A percentile compares a stretch with the other conserved stretches of the same genome.
phyloP scores from a whole-genome alignment of 75 land plant genomes.

The Sequoia sempervirens region DNA sequence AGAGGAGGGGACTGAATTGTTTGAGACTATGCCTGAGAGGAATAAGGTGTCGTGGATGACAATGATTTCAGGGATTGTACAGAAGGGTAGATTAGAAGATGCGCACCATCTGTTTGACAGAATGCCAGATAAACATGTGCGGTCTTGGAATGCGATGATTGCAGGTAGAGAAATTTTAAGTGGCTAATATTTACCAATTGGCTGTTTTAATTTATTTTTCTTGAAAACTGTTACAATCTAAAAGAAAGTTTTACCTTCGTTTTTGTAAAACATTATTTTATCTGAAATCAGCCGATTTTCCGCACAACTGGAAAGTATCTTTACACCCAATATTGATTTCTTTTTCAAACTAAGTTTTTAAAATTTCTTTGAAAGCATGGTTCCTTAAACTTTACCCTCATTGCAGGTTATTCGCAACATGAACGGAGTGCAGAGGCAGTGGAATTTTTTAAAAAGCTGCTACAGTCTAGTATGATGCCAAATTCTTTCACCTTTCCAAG shows the following conservation, averaged over 20 bases:
- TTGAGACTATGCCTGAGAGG: too few relatives aligned
- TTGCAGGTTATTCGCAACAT: constrained; percentile 13
- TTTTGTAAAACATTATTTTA: not conserved
- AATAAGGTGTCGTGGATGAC: too few relatives aligned
- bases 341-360: too few relatives aligned
- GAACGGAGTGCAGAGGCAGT: not conserved
- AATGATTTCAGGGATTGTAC: too few relatives aligned
- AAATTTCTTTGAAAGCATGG: too few relatives aligned
- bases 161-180: not conserved
- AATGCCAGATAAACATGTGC: constrained; percentile 3
- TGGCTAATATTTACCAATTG: not conserved
- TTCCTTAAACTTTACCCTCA: not conserved
- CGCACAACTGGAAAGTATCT: not conserved
- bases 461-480: not conserved
- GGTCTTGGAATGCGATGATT: constrained; percentile 3
- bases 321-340: too few relatives aligned
- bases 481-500: constrained; percentile 3
- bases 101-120: not conserved
- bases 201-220: not conserved
- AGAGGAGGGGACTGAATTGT: too few relatives aligned
- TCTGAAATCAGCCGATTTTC: too few relatives aligned
- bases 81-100: not conserved
- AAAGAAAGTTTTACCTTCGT: not conserved
- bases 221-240: too few relatives aligned
- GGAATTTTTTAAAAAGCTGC: constrained; percentile 1